Percentiles rank a stretch among this genome's conserved stretches.
Evolutionary conservation across 2,329 filamentous ascomycete genomes (phyloP).

Genomic region (Eutypella sp.): DNA sequence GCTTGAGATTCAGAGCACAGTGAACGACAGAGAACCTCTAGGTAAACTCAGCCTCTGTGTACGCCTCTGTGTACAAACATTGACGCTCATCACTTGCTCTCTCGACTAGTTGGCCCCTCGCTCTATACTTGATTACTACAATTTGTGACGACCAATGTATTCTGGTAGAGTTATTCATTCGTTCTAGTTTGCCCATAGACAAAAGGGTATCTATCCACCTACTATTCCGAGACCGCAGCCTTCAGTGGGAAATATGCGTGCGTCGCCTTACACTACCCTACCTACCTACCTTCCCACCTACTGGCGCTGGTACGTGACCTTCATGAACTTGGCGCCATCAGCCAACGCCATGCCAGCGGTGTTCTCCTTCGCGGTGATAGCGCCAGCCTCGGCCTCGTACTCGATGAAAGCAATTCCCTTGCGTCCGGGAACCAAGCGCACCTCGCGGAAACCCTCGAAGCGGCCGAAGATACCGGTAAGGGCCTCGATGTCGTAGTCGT

Average conservation of each 20-base stretch:
- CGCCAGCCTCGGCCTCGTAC: slow-evolving; percentile 84
- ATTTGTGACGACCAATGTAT: too few species aligned
- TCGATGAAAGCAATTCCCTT: slow-evolving; percentile 93
- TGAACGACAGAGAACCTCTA: too few species aligned
- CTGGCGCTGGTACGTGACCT: slow-evolving; percentile 94
- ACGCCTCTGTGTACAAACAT: too few species aligned
- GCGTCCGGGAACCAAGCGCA: slow-evolving; percentile 79
- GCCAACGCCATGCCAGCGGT: slow-evolving; percentile 80
- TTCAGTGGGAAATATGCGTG: neutral
- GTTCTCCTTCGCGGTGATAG: slow-evolving; percentile 90
- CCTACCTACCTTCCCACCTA: slow-evolving; percentile 32
- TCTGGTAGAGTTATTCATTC: neutral
- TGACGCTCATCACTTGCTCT: too few species aligned
- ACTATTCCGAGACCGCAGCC: neutral
- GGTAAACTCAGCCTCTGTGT: too few species aligned
- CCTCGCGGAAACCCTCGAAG: slow-evolving; percentile 92
- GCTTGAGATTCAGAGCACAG: neutral
- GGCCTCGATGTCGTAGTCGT: slow-evolving; percentile 75
- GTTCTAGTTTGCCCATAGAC: too few species aligned
- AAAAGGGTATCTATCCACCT: neutral
- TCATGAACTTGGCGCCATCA: slow-evolving; percentile 70
- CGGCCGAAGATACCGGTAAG: slow-evolving; percentile 77
- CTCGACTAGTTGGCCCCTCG: too few species aligned
- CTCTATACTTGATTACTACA: too few species aligned
- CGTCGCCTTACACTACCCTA: neutral